A percentile compares a stretch with the other conserved stretches of the same genome.
These are phyloP conservation scores for Kluyveromyces marxianus DNA, from an alignment of 1,139 yeast species.

Conservation along the genomic window DNA sequence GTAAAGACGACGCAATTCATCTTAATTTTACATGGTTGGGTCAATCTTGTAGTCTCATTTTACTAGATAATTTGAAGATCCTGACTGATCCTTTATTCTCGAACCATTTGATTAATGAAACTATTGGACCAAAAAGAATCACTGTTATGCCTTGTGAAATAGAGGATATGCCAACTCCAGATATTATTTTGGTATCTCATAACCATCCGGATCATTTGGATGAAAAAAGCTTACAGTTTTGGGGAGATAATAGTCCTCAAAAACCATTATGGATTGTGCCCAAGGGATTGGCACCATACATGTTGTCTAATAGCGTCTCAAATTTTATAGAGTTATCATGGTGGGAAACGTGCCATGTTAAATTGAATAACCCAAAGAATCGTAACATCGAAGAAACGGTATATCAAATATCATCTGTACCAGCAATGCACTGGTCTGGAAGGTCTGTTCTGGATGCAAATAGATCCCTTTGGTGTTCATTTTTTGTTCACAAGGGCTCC, in stretches of 20 bases:
- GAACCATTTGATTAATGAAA: constrained; percentile 53
- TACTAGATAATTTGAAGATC: constrained; percentile 63
- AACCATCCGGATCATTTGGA: constrained; percentile 95
- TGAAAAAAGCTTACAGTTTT: constrained; percentile 44
- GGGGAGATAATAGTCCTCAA: constrained; percentile 42
- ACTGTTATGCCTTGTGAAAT: constrained; percentile 62
- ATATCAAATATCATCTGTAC: constrained; percentile 80
- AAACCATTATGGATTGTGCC: constrained; percentile 73
- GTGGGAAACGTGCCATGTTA: constrained; percentile 69
- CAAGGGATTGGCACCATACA: constrained; percentile 55
- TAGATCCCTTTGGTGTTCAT: constrained; percentile 82
- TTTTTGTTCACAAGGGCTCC: constrained; percentile 55
- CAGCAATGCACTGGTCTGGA: constrained; percentile 98
- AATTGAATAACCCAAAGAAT: constrained; percentile 11
- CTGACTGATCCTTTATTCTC: constrained; percentile 82
- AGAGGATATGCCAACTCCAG: constrained; percentile 57
- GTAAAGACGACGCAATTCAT: constrained; percentile 26
- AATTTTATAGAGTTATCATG: constrained; percentile 70
- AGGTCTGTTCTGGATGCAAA: constrained; percentile 71
- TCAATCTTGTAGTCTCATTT: constrained; percentile 76
- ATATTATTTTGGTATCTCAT: constrained; percentile 76
- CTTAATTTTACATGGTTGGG: constrained; percentile 77
- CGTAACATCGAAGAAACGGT: constrained; percentile 34
- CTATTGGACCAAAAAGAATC: constrained; percentile 75
- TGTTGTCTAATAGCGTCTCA: constrained; percentile 43